Conservation (phyloP, 805 yeast species). For the Kodamaea jinghongensis region DNA sequence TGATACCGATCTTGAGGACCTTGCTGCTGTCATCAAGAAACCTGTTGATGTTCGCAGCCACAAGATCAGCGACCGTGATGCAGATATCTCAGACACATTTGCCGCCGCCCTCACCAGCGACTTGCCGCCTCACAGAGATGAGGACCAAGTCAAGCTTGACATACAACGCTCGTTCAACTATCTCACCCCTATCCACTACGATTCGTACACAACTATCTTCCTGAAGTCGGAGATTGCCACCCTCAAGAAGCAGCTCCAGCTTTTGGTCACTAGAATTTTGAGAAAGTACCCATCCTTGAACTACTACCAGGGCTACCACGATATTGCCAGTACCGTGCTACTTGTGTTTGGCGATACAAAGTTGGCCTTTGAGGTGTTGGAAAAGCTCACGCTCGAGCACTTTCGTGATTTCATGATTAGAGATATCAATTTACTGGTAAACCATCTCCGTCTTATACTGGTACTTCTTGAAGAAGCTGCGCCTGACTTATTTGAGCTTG, state of each 20-base stretch:
- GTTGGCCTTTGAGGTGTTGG: conserved; percentile 44
- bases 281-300: conserved; percentile 58
- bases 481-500: conserved; percentile 34
- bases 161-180: conserved; percentile 65
- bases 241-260: conserved; percentile 42
- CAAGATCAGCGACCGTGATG: too few species aligned
- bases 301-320: conserved; percentile 94
- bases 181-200: conserved; percentile 11
- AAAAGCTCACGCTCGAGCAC: conserved; percentile 54
- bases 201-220: conserved; percentile 32
- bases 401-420: conserved; percentile 85
- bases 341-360: conserved; percentile 33
- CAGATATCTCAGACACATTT: too few species aligned
- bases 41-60: too few species aligned
- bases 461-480: conserved; percentile 53
- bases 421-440: conserved; percentile 61
- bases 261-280: conserved; percentile 52
- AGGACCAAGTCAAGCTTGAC: conserved; percentile 76
- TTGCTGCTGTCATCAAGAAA: too few species aligned
- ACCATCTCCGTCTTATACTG: conserved; percentile 66
- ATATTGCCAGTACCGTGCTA: conserved; percentile 67
- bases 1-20: too few species aligned
- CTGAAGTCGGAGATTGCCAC: conserved; percentile 28
- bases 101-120: conserved; percentile 10
- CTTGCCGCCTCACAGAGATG: conserved; percentile 60